Base-by-base conservation (phyloP, 2,329 filamentous ascomycete species). In the Endothia cerciana region DNA sequence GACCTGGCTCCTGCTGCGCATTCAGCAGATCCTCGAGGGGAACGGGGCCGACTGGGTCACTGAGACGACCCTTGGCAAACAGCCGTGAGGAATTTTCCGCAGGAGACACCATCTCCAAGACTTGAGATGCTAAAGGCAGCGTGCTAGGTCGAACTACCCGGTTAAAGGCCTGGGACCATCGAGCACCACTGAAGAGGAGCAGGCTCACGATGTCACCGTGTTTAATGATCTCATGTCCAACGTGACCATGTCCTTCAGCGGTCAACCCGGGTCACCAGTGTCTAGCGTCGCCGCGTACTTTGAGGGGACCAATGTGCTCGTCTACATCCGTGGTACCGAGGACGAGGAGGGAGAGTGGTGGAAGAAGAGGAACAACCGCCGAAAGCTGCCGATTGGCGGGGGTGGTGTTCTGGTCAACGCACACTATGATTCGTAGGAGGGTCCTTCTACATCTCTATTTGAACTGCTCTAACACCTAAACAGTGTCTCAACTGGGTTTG, bases 381-480 rank as follows among this genome's bases (percentile, higher is more conserved):
- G 79, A 65, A 80, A 80, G 69, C 77, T 79, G 68, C 82, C 82
- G 28, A 82, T 83, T 68, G 84, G 85, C 10, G 87, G 87, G 68
- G 91, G 91, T 22, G 92, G 93, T 40, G 93, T 97, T 22, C 84
- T 99, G 55, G 91, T 98, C 71, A 98, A 97, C 76, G 94, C 94
- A 22, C 95, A 98, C 75, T 97, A 95, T 74, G 95, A 97, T 78
- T 87, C 85, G 83, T 85, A 73, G 70, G 83, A 76, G 7, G 17
- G 25, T 40, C 30, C 53, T 30, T 25, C 10, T 28, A 40, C 25
- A 8, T 33, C 11, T 10, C 49, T 15, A 25, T 8, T 4, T 19
- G 45, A 5, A 10, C 19, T 49, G 19, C 15, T 2, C 62, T 69
- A 40, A 67, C 56, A 4, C 49, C 25, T 45, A 65, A 33, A 65